phyloP scores from a whole-genome alignment of 805 yeast species.

The Scheffersomyces lignosus region DNA sequence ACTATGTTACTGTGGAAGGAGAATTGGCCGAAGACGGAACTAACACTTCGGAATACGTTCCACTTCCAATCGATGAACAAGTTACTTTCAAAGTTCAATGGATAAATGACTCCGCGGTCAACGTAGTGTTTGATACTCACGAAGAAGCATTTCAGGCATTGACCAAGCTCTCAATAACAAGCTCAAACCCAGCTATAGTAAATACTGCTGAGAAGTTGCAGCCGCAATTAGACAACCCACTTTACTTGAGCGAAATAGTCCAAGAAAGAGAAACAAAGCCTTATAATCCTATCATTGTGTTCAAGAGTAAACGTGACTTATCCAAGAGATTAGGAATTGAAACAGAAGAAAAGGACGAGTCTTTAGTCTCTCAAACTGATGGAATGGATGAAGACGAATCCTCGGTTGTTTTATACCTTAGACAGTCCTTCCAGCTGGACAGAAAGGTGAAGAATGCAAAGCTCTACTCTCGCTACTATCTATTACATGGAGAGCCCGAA shows the following conservation, averaged over 20 bases:
- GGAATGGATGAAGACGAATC: conserved; percentile 42
- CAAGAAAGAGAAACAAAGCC: conserved; percentile 43
- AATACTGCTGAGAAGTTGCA: not conserved
- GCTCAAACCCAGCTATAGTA: conserved; percentile 12
- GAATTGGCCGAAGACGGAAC: conserved; percentile 13
- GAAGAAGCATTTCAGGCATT: conserved; percentile 42
- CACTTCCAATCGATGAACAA: conserved; percentile 24
- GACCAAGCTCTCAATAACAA: conserved; percentile 27
- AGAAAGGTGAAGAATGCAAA: conserved; percentile 57
- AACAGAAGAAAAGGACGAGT: conserved; percentile 10
- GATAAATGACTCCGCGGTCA: conserved; percentile 64
- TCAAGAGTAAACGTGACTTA: conserved; percentile 31
- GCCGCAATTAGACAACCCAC: not conserved
- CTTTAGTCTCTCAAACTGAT: conserved; percentile 7
- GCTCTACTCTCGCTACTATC: conserved; percentile 61
- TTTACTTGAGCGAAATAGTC: conserved; percentile 12
- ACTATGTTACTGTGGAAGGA: conserved; percentile 23
- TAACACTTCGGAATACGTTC: conserved; percentile 16
- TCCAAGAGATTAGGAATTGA: conserved; percentile 27
- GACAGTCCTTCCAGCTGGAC: conserved; percentile 57
- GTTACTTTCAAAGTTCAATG: conserved; percentile 54
- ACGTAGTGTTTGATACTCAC: conserved; percentile 51
- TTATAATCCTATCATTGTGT: conserved; percentile 35
- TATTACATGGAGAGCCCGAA: conserved; percentile 72
- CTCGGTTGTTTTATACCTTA: conserved; percentile 36